Percentiles rank a stretch among this genome's conserved stretches.
These are phyloP conservation scores for Abrus precatorius DNA, from an alignment of 306 rosid genomes.

Conservation along the genomic window DNA sequence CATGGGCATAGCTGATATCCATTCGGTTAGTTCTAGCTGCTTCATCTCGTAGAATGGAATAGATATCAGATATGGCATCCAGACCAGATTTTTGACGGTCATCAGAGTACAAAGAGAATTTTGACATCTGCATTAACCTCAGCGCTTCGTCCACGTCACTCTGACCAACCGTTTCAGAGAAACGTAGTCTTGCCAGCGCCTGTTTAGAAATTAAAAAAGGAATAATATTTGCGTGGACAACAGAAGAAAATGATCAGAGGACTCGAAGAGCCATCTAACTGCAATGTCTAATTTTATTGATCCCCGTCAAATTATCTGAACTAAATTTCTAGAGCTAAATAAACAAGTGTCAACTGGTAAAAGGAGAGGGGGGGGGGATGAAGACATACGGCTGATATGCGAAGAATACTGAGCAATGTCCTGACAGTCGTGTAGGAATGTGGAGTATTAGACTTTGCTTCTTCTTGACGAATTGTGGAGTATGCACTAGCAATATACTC, in stretches of 20 bases:
- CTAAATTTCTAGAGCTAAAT: background rate
- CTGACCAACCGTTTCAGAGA: constrained; percentile 90
- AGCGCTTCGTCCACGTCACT: constrained; percentile 98
- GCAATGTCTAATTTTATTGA: constrained; percentile 1
- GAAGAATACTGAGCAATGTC: constrained; percentile 97
- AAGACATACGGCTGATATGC: constrained; percentile 87
- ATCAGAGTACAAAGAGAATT: constrained; percentile 92
- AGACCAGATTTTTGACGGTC: constrained; percentile 96
- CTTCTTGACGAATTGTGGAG: constrained; percentile 93
- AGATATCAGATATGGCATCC: constrained; percentile 94
- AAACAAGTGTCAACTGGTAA: constrained; percentile 9
- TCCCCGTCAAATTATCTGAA: constrained; percentile 25
- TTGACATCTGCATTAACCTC: constrained; percentile 98
- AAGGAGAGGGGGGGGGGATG: background rate
- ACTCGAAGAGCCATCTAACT: background rate
- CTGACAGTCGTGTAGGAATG: constrained; percentile 96
- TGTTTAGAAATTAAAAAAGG: constrained; percentile 49
- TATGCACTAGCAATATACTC: constrained; percentile 97
- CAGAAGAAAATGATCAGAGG: too few species aligned
- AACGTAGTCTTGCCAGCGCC: constrained; percentile 97
- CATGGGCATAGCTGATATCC: constrained; percentile 93
- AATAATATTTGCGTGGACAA: background rate
- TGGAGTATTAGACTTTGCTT: constrained; percentile 86
- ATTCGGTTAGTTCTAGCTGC: constrained; percentile 75
- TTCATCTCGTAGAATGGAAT: constrained; percentile 93